phyloP scores from a whole-genome alignment of 306 rosid genomes.

The Pyrus betulifolia region DNA sequence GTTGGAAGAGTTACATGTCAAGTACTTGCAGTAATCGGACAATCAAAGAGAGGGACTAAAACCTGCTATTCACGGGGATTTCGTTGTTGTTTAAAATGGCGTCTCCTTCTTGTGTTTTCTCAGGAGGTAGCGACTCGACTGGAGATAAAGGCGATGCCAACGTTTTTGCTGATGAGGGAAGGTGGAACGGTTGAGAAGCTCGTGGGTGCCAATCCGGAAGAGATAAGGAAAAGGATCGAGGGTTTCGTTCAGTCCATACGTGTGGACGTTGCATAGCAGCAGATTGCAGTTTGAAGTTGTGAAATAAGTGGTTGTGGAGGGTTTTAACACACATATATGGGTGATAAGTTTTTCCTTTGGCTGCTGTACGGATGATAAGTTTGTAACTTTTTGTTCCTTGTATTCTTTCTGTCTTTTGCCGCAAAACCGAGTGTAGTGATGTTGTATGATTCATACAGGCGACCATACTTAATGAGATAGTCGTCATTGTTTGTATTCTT shows the following conservation, averaged over 20 bases:
- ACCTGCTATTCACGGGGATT: background rate
- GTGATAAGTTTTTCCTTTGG: background rate
- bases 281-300: conserved; percentile 9
- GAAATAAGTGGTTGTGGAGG: conserved; percentile 18
- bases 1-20: background rate
- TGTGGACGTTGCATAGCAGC: conserved; percentile 34
- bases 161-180: conserved; percentile 58
- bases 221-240: conserved; percentile 74
- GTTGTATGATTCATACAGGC: too few species aligned
- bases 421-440: too few species aligned
- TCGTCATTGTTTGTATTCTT: background rate
- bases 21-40: background rate
- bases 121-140: conserved; percentile 74
- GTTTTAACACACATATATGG: conserved; percentile 2
- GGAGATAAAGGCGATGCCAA: conserved; percentile 88
- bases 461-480: background rate
- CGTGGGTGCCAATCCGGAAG: conserved; percentile 95
- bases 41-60: background rate
- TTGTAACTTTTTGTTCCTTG: too few species aligned
- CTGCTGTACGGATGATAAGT: background rate
- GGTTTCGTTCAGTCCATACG: conserved; percentile 41
- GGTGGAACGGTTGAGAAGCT: conserved; percentile 50
- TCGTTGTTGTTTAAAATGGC: background rate
- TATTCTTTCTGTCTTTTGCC: too few species aligned
- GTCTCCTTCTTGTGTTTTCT: background rate